phyloP scores from a whole-genome alignment of 1,139 yeast species.

The Scheffersomyces cryptocercus region DNA sequence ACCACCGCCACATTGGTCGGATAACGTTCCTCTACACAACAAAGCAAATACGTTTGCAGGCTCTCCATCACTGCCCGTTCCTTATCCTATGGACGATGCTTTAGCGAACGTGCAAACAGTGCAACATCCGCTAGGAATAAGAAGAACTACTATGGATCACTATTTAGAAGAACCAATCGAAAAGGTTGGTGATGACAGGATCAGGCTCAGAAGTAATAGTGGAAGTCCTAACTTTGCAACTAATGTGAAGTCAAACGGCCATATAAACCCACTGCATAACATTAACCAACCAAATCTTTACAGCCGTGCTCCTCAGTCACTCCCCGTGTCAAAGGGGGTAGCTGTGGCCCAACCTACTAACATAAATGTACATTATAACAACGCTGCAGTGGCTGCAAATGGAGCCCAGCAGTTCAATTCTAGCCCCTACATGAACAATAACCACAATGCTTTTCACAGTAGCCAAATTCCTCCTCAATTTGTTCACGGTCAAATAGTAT shows the following conservation, averaged over 20 bases:
- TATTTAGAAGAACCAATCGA: too few relatives aligned
- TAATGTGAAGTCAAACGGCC: too few relatives aligned
- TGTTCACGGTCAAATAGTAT: too few relatives aligned
- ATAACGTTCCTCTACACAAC: constrained; percentile 8
- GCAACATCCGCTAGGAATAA: too few relatives aligned
- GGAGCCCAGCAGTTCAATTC: constrained; percentile 2
- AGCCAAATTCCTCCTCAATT: constrained; percentile 2
- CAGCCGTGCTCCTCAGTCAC: constrained; percentile 9
- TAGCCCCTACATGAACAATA: neutral
- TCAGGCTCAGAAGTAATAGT: too few relatives aligned
- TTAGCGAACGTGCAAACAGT: too few relatives aligned
- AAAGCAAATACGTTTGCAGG: constrained; percentile 11
- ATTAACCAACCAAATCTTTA: neutral
- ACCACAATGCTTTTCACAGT: constrained; percentile 2
- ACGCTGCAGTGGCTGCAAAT: constrained; percentile 4
- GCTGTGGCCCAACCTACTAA: constrained; percentile 9
- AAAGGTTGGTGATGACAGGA: too few relatives aligned
- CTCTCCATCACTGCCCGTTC: constrained; percentile 9
- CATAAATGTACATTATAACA: constrained; percentile 5
- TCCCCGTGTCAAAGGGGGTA: constrained; percentile 6
- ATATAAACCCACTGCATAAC: too few relatives aligned
- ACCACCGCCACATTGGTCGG: constrained; percentile 20
- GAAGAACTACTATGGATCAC: too few relatives aligned
- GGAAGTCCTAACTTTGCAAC: too few relatives aligned
- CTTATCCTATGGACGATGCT: constrained; percentile 13